Percentiles rank a stretch among this genome's conserved stretches.
Evolutionary conservation across 1,284 basidiomycete genomes (phyloP).

Genomic region (Moesziomyces antarcticus): DNA sequence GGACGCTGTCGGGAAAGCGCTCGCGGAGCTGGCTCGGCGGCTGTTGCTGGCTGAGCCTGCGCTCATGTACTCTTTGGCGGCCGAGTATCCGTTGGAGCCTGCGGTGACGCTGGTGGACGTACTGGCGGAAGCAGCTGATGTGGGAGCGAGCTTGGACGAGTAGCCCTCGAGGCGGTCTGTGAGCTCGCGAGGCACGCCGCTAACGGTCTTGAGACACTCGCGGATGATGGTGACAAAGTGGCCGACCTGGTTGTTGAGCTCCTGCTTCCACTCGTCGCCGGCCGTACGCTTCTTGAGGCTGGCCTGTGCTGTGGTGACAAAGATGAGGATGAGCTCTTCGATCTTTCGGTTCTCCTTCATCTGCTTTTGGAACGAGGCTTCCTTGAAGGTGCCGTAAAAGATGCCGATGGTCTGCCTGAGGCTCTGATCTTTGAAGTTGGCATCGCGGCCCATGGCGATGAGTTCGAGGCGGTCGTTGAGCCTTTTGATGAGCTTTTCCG

Average conservation of each 20-base stretch:
- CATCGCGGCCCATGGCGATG: slow-evolving; percentile 65
- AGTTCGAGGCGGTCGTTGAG: slow-evolving; percentile 61
- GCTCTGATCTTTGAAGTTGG: slow-evolving; percentile 54
- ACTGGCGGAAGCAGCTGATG: slow-evolving; percentile 4
- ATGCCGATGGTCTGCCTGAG: slow-evolving; percentile 61
- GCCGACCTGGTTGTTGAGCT: slow-evolving; percentile 89
- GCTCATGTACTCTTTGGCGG: slow-evolving; percentile 23
- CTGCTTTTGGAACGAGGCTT: slow-evolving; percentile 58
- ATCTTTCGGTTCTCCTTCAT: slow-evolving; percentile 96
- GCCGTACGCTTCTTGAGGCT: slow-evolving; percentile 74
- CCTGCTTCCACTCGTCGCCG: slow-evolving; percentile 86
- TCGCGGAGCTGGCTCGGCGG: slow-evolving; percentile 45
- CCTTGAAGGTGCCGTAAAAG: slow-evolving; percentile 64
- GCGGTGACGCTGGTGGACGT: slow-evolving; percentile 12
- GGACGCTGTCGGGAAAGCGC: slow-evolving; percentile 14
- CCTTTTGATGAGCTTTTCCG: slow-evolving; percentile 64
- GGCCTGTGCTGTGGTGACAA: slow-evolving; percentile 79
- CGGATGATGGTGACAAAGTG: slow-evolving; percentile 85
- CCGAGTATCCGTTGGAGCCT: slow-evolving; percentile 21
- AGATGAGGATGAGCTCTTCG: slow-evolving; percentile 95
- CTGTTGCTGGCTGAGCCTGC: slow-evolving; percentile 23
- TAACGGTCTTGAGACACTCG: slow-evolving; percentile 74
- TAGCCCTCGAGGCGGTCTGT: slow-evolving; percentile 83
- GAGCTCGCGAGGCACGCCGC: slow-evolving; percentile 77
- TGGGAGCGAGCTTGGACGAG: slow-evolving; percentile 75